Percentiles rank a stretch among this genome's conserved stretches.
Evolutionary conservation across 202 grass and related monocot species (phyloP).

Genomic region (Setaria viridis): DNA sequence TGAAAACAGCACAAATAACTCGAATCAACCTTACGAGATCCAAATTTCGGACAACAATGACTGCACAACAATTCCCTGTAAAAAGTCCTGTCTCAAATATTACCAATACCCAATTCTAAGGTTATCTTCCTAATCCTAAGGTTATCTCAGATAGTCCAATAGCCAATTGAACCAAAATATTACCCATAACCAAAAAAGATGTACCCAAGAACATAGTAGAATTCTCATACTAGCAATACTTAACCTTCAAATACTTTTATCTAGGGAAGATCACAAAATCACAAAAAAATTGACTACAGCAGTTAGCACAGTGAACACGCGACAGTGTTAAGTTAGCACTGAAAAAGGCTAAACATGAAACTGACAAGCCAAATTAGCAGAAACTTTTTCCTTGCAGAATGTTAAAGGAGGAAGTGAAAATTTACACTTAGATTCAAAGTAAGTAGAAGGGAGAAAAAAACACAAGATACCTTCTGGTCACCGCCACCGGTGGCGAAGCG

Average conservation of each 20-base stretch:
- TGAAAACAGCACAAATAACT: neutral
- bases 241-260: neutral
- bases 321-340: neutral
- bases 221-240: neutral
- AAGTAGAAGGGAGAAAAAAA: neutral
- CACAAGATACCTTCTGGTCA: slow-evolving; percentile 79
- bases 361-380: neutral
- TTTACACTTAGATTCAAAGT: neutral
- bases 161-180: neutral
- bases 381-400: neutral
- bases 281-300: neutral
- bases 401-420: neutral
- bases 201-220: neutral
- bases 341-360: neutral
- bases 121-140: neutral
- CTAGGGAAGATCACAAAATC: neutral
- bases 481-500: slow-evolving; percentile 90
- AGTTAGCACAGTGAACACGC: neutral
- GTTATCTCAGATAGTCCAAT: neutral
- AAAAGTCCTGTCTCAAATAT: neutral
- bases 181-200: slow-evolving; percentile 5
- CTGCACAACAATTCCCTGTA: neutral
- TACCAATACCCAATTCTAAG: neutral
- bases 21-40: neutral
- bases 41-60: neutral